Base-by-base conservation (phyloP, 257 asterid genomes). In the Nicotiana undulata region DNA sequence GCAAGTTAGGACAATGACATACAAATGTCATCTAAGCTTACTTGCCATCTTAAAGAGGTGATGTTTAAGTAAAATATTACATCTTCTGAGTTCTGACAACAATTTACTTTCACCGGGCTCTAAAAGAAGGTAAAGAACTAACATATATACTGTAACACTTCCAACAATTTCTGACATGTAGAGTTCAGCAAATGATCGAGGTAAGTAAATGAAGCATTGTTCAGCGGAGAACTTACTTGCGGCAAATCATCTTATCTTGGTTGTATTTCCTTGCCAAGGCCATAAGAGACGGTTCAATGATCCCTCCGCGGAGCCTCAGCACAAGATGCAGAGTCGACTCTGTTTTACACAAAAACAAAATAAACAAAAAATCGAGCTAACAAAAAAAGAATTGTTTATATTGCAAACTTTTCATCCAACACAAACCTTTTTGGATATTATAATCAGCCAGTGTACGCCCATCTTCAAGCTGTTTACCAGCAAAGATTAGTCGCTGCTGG, bases 381-480 rank as follows among this genome's bases (percentile, higher is more conserved):
- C 37, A n/a, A 1, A 74, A 40, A 34, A 28, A n/a, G n/a, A 17
- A 40, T 16, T 13, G 13, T 12, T 40, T 46, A 26, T 20, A 15
- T 63, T 26, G 0, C 10, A 17, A 20, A 74, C 6, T 17, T 56
- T 56, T 31, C 24, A 75, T 5, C 3, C 6, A 9, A 22, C 22
- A 70, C 49, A 67, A 3, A 89, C 90, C 93, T 81, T 88, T 91
- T 84, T 89, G 93, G 83, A 91, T 89, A 85, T 89, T 91, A 61
- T 89, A 89, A 86, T 91, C 95, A 64, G 95, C 95, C 16, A 91
- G 89, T 5, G 93, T 88, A 34, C 93, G 90, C 61, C 95, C 95
- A 88, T 91, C 95, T 83, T 91, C 96, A 64, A 91, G 93, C 86
- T 91, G 93, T 82, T 91, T 91, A 65, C 93, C 95, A 70, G 95